phyloP scores from a whole-genome alignment of 2,329 filamentous ascomycete species.

The Pyrenophora tritici-repentis region DNA sequence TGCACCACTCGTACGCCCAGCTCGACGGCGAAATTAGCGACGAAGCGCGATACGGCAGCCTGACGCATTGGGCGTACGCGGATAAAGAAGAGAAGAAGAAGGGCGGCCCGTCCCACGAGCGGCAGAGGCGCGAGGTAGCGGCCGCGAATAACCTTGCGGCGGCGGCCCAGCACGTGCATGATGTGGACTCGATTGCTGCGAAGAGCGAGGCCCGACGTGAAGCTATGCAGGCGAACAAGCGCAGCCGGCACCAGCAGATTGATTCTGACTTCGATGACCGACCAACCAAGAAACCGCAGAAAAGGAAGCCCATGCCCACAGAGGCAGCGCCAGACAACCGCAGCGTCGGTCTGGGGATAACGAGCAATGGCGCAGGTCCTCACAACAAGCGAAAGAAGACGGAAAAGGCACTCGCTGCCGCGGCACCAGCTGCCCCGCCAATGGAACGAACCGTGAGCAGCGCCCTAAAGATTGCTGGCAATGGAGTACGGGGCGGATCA shows the following conservation, averaged over 20 bases:
- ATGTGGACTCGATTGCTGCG: constrained; percentile 78
- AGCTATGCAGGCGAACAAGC: constrained; percentile 76
- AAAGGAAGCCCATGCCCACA: constrained; percentile 64
- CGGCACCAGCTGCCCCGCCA: constrained; percentile 44
- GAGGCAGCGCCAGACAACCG: constrained; percentile 47
- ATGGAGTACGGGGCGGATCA: constrained; percentile 47
- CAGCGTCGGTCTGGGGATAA: constrained; percentile 67
- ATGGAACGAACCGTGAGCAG: constrained; percentile 73
- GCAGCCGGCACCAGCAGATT: constrained; percentile 67
- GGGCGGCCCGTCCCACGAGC: constrained; percentile 67
- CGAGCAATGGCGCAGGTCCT: constrained; percentile 58
- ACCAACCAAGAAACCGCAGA: constrained; percentile 64
- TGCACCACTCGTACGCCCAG: constrained; percentile 85
- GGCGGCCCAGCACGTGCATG: constrained; percentile 75
- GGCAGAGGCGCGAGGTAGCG: constrained; percentile 77
- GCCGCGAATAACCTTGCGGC: constrained; percentile 70
- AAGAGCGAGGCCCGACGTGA: constrained; percentile 86
- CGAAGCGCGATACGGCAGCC: constrained; percentile 89
- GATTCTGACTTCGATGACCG: constrained; percentile 82
- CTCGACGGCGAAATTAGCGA: constrained; percentile 90
- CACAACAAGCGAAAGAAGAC: constrained; percentile 79
- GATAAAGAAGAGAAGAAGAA: constrained; percentile 69
- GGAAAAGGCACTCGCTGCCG: constrained; percentile 62
- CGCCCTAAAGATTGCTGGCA: constrained; percentile 56
- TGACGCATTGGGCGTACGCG: constrained; percentile 93